Evolutionary conservation across 1,284 basidiomycete genomes (phyloP).

Genomic region (Cryptococcus neoformans): DNA sequence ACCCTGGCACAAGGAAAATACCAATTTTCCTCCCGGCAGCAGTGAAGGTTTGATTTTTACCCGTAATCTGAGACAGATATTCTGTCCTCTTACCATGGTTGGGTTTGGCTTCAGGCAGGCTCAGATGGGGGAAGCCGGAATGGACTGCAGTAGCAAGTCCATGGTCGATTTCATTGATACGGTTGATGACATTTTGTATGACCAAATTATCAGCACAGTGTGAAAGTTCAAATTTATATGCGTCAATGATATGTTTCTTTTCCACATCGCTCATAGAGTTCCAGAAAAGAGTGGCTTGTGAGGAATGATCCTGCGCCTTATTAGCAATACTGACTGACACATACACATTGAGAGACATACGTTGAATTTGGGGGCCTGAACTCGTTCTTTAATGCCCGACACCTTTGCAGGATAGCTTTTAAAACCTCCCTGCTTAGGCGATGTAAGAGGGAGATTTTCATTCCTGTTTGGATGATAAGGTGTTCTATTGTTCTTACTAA

Average conservation of each 20-base stretch:
- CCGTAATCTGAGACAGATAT: constrained; percentile 60
- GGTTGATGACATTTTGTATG: constrained; percentile 61
- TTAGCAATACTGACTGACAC: neutral
- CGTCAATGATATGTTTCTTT: constrained; percentile 62
- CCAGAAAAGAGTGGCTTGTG: constrained; percentile 59
- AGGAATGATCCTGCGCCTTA: constrained; percentile 53
- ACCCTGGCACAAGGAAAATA: constrained; percentile 70
- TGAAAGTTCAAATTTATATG: constrained; percentile 71
- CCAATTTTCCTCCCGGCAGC: constrained; percentile 64
- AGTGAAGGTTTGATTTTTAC: constrained; percentile 46
- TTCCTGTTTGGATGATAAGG: constrained; percentile 64
- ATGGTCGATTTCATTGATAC: constrained; percentile 64
- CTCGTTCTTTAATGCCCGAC: constrained; percentile 64
- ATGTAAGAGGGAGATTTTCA: constrained; percentile 48
- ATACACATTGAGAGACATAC: constrained; percentile 45
- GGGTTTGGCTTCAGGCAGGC: constrained; percentile 59
- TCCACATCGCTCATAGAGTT: constrained; percentile 69
- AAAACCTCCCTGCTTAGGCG: constrained; percentile 58
- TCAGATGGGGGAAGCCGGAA: constrained; percentile 42
- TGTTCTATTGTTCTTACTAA: constrained; percentile 62
- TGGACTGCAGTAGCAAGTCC: constrained; percentile 66
- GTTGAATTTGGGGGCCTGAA: constrained; percentile 66
- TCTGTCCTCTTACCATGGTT: constrained; percentile 60
- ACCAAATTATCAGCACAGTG: constrained; percentile 72
- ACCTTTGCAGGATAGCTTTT: constrained; percentile 49